Evolutionary conservation across 306 rosid genomes (phyloP), one percentile per base, ranked within the genome.

Genomic region (Dalbergia oliveri): DNA sequence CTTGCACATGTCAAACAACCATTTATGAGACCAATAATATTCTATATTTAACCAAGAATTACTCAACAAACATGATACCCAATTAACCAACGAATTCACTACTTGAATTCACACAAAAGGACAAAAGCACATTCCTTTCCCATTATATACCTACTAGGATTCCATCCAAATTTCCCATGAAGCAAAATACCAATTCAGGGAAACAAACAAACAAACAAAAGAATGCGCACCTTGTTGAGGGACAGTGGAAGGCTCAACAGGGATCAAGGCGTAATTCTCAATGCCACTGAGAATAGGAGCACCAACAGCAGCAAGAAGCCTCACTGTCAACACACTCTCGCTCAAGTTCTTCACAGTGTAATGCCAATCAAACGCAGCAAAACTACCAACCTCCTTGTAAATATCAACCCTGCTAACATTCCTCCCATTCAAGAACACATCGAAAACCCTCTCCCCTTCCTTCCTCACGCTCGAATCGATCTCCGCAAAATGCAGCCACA

Each of bases 401-500:
- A 95, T 81, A 72, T 95, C 99, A 65, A 95, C 64, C 45, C 93
- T 81, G 15, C 80, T 89, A 69, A 81, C 90, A 57, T 89, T 95
- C 12, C 71, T 68, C 35, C 61, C 91, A 71, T 95, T 90, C 78
- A 95, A 57, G 13, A 83, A 4, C 26, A 95, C 88, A 63, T 95
- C 96, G 26, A 93, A 93, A 23, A 95, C 92, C 81, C 99, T 90
- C 84, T 95, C 89, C 50, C 94, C 93, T 0, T 77, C 88, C 82
- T 51, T 88, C 78, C 23, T 89, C 85, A 95, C 97, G 13, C 70
- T 86, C 62, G 92, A 73, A 88, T 91, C 97, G 31, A 95, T 86
- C 84, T 95, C 99, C 1, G 92, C 94, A 21, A 95, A 95, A 72
- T 95, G 99, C 57, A 95, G 80, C 99, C 98, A 93, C 84, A 94